Conservation (phyloP, 768 basidiomycete genomes). For the Leucosporidium yakuticum region DNA sequence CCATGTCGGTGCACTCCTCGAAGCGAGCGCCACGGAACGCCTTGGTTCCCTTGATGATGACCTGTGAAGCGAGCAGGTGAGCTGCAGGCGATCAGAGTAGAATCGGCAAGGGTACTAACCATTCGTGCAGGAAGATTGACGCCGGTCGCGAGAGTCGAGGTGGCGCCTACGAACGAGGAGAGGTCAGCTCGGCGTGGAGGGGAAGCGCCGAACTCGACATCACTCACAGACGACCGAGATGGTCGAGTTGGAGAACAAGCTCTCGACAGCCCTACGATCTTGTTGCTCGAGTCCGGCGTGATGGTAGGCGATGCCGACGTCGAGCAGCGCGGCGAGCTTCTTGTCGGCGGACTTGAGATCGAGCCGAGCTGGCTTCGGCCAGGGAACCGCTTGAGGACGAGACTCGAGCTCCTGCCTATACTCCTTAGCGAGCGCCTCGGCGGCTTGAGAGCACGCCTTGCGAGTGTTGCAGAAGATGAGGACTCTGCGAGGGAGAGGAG, state of each 20-base stretch:
- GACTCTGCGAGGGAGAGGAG: conserved; percentile 42
- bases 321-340: conserved; percentile 58
- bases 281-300: conserved; percentile 75
- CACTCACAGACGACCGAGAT: conserved; percentile 58
- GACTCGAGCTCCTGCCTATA: conserved; percentile 47
- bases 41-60: conserved; percentile 80
- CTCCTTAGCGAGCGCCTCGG: conserved; percentile 67
- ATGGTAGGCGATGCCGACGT: conserved; percentile 75
- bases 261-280: conserved; percentile 69
- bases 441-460: conserved; percentile 54
- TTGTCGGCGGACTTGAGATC: conserved; percentile 61
- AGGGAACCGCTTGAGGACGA: conserved; percentile 49
- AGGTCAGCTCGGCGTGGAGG: not conserved
- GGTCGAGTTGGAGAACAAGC: conserved; percentile 54
- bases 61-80: conserved; percentile 1
- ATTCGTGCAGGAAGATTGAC: conserved; percentile 93
- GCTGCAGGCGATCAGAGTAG: not conserved
- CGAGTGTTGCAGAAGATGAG: conserved; percentile 84
- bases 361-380: conserved; percentile 47
- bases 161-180: conserved; percentile 14
- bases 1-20: conserved; percentile 84
- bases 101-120: conserved; percentile 45
- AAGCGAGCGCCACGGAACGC: conserved; percentile 56
- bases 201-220: not conserved
- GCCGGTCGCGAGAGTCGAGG: conserved; percentile 86